Evolutionary conservation across 148 eudicot species (phyloP).

Genomic region (Heliosperma pusillum): DNA sequence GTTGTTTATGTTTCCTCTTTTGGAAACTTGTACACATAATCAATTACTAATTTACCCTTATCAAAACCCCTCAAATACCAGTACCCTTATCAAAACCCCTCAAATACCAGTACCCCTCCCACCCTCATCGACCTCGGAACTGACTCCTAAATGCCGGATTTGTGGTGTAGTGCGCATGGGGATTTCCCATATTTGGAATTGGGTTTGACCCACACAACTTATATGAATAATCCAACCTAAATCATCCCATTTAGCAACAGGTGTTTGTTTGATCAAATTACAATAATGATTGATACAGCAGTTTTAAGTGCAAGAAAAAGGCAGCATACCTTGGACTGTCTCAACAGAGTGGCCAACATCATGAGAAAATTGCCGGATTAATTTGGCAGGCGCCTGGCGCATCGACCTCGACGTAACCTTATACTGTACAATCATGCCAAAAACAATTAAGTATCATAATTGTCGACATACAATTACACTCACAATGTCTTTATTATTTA

Average conservation of each 20-base stretch:
- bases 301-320: not conserved
- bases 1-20: no score
- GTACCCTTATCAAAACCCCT: no score
- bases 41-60: no score
- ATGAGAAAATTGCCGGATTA: conserved; percentile 51
- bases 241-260: not conserved
- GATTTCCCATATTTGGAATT: not conserved
- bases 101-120: no score
- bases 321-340: conserved; percentile 42
- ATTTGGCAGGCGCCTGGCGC: conserved; percentile 37
- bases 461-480: not conserved
- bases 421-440: conserved; percentile 35
- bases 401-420: conserved; percentile 33
- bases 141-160: no score
- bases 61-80: no score
- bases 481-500: no score
- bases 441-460: not conserved
- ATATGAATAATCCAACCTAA: not conserved
- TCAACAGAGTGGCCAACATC: conserved; percentile 29
- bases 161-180: not conserved
- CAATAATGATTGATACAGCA: no score
- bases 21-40: no score
- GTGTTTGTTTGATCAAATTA: no score
- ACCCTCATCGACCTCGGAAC: no score
- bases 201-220: not conserved